Evolutionary conservation across 371 early-diverging fungal species (phyloP), one percentile per base, ranked within the genome.

Genomic region (Mycotypha africana): DNA sequence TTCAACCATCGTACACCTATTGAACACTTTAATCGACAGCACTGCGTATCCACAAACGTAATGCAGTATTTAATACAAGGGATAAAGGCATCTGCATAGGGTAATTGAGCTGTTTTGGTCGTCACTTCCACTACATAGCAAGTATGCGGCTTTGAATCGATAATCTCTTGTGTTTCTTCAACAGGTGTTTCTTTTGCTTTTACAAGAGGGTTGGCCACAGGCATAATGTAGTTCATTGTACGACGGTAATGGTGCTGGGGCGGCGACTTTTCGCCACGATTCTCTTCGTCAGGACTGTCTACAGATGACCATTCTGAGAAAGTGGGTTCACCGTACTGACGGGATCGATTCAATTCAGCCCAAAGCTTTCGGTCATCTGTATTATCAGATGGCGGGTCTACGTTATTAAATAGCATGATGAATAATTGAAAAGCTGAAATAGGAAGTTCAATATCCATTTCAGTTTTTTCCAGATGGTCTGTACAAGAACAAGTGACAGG

Each of bases 391-490:
- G n/a, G n/a, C n/a, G n/a, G n/a, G 1, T 36, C 34, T 15, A 31
- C 25, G 1, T 30, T 35, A n/a, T 60, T 37, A 63, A 81, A 88
- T 23, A 88, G 45, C 17, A 75, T 31, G 0, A 74, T 70, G 49
- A 71, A 83, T 11, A 84, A 23, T 4, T 60, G 56, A 51, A 81
- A 77, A 6, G 86, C 82, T 3, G 79, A 67, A 1, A 76, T 51
- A 1, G 51, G 47, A 3, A 84, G 48, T 3, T 54, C 56, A 8
- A 74, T 43, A 10, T 84, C 76, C 3, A 65, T 45, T 25, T 80
- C 82, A 9, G 59, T 48, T 43, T 78, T 78, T 20, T 88, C 89
- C 14, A 80, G 45, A 62, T 88, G 89, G 20, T 75, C 78, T 22
- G 74, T 60, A 50, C 89, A 88, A 8, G 65, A 65, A 41, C 89